Evolutionary conservation across 169 alveolate genomes (phyloP), one percentile per base, ranked within the genome.

Genomic region (Plasmodium billcollinsi): DNA sequence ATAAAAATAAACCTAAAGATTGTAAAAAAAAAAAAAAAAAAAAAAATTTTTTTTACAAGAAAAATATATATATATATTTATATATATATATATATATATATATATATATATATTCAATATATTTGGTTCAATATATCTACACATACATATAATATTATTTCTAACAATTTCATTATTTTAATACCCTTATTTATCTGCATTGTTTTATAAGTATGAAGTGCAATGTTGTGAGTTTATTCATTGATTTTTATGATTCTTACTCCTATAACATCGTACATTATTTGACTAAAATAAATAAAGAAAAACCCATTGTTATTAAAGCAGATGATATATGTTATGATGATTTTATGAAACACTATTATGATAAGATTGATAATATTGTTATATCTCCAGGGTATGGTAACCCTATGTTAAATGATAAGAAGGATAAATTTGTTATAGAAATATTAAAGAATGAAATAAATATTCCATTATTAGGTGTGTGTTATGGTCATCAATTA

Each of bases 371-470:
- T 14, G 71, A 78, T 47, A 78, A 78, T 78, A 61, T 78, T 15
- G 58, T 78, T 29, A 59, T 78, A 52, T 78, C 78, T n/a, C 72
- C 89, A 50, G 78, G 67, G 20, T 78, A 78, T 78, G 89, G 89
- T 26, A 65, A 78, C 9, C 71, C 78, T n/a, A 47, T 59, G 54
- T 52, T 39, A 58, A 56, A 58, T 54, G 24, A 15, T 7, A 24
- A 70, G 9, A 49, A 76, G 18, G 74, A 62, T 9, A 39, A 39
- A 7, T 52, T 65, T 15, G 67, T 63, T 4, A 71, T 33, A 65
- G 70, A 70, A 14, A 9, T 78, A 11, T 24, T 78, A 45, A 20
- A 66, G 47, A 78, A 71, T 33, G 54, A 52, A 47, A 65, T 78
- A 3, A 43, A 78, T 21, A 47, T 76, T 18, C 78, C 89, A 1